Evolutionary conservation across 177 flowering plant species (phyloP).

Genomic region (Tripterygium wilfordii): DNA sequence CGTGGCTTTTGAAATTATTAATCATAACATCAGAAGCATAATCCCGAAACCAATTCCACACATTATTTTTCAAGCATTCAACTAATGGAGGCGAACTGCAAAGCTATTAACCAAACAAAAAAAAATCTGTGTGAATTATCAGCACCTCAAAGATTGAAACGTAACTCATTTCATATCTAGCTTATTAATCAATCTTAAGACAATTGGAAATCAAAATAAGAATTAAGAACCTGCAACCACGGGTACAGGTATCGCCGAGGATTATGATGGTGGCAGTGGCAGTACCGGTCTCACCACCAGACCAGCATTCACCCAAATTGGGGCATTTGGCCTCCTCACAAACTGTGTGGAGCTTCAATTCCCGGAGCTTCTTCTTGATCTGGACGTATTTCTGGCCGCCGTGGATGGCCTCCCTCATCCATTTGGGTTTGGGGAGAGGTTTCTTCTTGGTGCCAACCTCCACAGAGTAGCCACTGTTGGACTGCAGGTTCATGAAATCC

Average conservation of each 20-base stretch:
- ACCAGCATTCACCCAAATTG: slow-evolving; percentile 95
- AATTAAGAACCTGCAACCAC: slow-evolving; percentile 74
- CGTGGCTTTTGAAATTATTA: no score
- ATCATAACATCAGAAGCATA: no score
- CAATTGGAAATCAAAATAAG: background rate
- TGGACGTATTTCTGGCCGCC: slow-evolving; percentile 77
- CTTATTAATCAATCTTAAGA: no score
- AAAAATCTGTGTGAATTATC: no score
- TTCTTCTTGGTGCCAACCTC: slow-evolving; percentile 94
- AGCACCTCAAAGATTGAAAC: no score
- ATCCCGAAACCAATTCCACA: no score
- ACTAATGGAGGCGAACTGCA: background rate
- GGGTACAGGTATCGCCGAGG: slow-evolving; percentile 92
- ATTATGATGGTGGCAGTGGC: slow-evolving; percentile 98
- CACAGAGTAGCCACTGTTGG: slow-evolving; percentile 56
- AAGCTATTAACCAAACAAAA: background rate
- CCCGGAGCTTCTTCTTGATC: slow-evolving; percentile 78
- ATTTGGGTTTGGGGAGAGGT: slow-evolving; percentile 89
- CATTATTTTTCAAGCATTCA: no score
- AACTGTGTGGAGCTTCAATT: slow-evolving; percentile 87
- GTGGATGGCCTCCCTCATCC: slow-evolving; percentile 93
- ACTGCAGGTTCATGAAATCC: slow-evolving; percentile 56
- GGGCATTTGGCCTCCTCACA: slow-evolving; percentile 96
- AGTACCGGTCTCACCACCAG: slow-evolving; percentile 97
- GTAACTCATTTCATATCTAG: background rate